phyloP scores from a whole-genome alignment of 768 basidiomycete species.

The Amyloporia xantha region DNA sequence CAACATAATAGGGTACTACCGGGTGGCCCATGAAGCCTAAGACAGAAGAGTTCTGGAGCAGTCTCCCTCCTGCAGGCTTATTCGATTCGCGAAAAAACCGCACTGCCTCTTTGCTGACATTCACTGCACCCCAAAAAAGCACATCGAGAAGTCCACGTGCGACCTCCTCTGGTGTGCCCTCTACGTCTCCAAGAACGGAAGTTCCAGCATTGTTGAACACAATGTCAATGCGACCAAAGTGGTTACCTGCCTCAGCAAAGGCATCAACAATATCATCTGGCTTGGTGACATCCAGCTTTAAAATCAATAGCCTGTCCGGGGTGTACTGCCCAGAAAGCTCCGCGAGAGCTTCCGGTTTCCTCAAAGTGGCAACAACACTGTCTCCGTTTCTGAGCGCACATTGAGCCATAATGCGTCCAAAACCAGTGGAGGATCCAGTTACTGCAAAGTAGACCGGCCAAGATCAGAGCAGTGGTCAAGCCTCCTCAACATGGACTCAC shows the following conservation, averaged over 20 bases:
- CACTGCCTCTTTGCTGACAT: constrained; percentile 27
- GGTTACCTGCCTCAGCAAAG: constrained; percentile 10
- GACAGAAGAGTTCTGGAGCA: constrained; percentile 29
- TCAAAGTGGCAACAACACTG: constrained; percentile 19
- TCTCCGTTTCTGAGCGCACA: constrained; percentile 18
- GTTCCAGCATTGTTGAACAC: constrained; percentile 23
- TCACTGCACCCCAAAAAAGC: constrained; percentile 21
- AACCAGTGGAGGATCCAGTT: constrained; percentile 21
- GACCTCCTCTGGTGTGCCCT: constrained; percentile 11
- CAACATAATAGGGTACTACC: constrained; percentile 10
- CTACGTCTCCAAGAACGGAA: constrained; percentile 11
- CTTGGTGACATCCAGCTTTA: constrained; percentile 19
- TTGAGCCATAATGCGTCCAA: constrained; percentile 19
- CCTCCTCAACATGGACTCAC: constrained; percentile 3
- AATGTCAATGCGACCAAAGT: constrained; percentile 19
- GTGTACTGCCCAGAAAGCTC: constrained; percentile 15
- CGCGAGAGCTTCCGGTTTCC: constrained; percentile 17
- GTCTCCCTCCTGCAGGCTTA: constrained; percentile 27
- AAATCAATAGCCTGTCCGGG: constrained; percentile 11
- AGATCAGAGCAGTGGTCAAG: neutral
- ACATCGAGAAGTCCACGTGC: constrained; percentile 19
- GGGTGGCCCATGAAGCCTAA: constrained; percentile 14
- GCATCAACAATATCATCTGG: constrained; percentile 9
- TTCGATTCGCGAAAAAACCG: too few species aligned
- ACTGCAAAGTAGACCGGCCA: constrained; percentile 11